Conservation (phyloP, 176 grass and related monocot genomes). For the maize (Zea mays) region Zm-B73-REFERENCE-NAM-5.0 NC_050097.1:210257501-210258000, state of each 20-base stretch:
- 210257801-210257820: too few relatives aligned
- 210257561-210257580: too few relatives aligned
- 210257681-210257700: neutral
- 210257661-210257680: neutral
- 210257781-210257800: neutral
- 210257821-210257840: too few relatives aligned
- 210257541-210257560: too few relatives aligned
- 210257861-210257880: neutral
- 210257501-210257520: too few relatives aligned
- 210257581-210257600: neutral
- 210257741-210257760: too few relatives aligned
- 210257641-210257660: too few relatives aligned
- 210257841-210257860: neutral
- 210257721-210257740: neutral
- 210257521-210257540: too few relatives aligned
- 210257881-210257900: neutral
- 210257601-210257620: too few relatives aligned
- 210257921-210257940: neutral
- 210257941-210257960: neutral
- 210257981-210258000: neutral
- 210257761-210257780: neutral
- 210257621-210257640: too few relatives aligned
- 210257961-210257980: too few relatives aligned
- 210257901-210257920: neutral
- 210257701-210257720: neutral